Conservation (phyloP, 768 basidiomycete species). For the Tylopilus plumbeoviolaceoides region DNA sequence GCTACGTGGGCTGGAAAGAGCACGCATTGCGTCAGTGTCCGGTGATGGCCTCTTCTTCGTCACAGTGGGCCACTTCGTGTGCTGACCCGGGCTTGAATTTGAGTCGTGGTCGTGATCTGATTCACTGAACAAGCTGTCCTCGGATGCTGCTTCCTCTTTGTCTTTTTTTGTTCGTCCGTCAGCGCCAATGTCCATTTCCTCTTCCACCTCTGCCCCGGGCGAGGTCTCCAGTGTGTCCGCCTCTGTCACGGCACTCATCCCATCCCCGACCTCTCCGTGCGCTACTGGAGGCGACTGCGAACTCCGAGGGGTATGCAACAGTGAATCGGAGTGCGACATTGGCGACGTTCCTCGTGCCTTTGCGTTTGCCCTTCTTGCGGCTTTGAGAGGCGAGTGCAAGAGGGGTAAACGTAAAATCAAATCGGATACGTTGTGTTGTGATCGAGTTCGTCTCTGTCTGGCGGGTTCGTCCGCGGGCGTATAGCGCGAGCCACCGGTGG, state of each 20-base stretch:
- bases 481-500: background rate
- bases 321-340: slow-evolving; percentile 3
- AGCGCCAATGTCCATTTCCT: background rate
- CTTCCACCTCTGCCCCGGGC: background rate
- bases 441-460: slow-evolving; percentile 39
- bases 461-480: background rate
- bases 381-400: slow-evolving; percentile 49
- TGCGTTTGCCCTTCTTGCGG: slow-evolving; percentile 37
- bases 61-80: background rate
- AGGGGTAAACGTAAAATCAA: slow-evolving; percentile 41
- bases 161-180: slow-evolving; percentile 4
- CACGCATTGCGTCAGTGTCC: slow-evolving; percentile 14
- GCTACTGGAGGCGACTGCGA: background rate
- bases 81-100: background rate
- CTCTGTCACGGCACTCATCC: background rate
- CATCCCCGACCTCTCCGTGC: background rate
- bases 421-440: slow-evolving; percentile 47
- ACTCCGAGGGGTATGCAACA: background rate
- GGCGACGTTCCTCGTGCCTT: slow-evolving; percentile 25
- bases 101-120: background rate
- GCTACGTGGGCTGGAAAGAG: slow-evolving; percentile 9
- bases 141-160: slow-evolving; percentile 23
- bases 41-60: slow-evolving; percentile 32
- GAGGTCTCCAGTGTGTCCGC: background rate
- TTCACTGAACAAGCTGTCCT: slow-evolving; percentile 36